Percentiles rank a stretch among this genome's conserved stretches.
phyloP scores from a whole-genome alignment of 1,139 yeast species.

The Arxiozyma heterogenica region DNA sequence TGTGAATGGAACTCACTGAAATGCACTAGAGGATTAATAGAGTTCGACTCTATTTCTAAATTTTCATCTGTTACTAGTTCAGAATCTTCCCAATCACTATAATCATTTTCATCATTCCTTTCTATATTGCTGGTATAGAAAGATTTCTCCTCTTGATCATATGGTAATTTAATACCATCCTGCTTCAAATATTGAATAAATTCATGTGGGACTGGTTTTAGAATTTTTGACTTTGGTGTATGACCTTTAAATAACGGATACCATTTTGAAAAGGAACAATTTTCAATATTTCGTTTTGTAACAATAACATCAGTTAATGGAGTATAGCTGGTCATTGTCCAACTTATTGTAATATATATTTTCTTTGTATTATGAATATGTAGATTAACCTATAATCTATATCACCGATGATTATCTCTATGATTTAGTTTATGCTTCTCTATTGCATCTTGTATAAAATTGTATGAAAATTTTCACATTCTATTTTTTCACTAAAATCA shows the following conservation, averaged over 20 bases:
- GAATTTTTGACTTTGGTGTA: conserved; percentile 44
- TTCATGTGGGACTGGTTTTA: conserved; percentile 55
- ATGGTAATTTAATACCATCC: conserved; percentile 70
- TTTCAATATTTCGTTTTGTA: conserved; percentile 44
- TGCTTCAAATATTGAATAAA: conserved; percentile 63
- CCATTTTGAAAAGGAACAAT: conserved; percentile 74
- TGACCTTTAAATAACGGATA: conserved; percentile 43
- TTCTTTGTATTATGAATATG: background rate
- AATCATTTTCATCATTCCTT: conserved; percentile 51
- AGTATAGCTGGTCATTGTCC: conserved; percentile 12
- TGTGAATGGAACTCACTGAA: conserved; percentile 53
- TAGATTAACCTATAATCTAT: too few species aligned
- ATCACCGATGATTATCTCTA: background rate
- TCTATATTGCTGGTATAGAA: conserved; percentile 34
- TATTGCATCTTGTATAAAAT: too few species aligned
- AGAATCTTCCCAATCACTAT: conserved; percentile 57
- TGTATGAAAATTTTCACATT: too few species aligned
- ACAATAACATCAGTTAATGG: conserved; percentile 35
- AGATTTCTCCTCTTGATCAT: conserved; percentile 25
- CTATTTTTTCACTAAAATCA: too few species aligned
- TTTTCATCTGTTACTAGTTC: conserved; percentile 9
- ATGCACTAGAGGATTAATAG: conserved; percentile 35
- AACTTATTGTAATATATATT: background rate
- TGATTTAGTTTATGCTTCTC: too few species aligned
- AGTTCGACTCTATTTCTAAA: conserved; percentile 13